These are phyloP conservation scores for Oryza punctata DNA, from an alignment of 176 grass and related monocot species.

Conservation along the genomic window DNA sequence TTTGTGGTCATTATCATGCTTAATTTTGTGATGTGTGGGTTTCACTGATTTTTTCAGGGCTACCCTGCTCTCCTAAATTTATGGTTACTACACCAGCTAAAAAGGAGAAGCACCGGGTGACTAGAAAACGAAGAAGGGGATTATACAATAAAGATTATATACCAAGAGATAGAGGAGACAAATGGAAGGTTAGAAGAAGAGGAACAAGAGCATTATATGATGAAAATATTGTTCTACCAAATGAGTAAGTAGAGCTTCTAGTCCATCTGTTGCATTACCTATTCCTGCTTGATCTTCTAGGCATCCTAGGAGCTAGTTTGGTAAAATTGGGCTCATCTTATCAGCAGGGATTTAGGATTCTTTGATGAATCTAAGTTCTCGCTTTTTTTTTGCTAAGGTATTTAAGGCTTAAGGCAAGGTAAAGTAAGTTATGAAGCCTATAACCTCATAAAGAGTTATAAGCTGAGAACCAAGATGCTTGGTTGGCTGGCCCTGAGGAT, in stretches of 20 bases:
- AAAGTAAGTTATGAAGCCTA: neutral
- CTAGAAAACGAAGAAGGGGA: conserved; percentile 54
- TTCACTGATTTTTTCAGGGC: conserved; percentile 41
- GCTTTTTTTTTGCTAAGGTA: neutral
- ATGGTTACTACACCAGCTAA: conserved; percentile 75
- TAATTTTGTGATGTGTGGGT: conserved; percentile 10
- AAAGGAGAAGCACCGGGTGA: conserved; percentile 42
- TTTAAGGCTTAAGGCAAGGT: neutral
- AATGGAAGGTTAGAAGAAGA: conserved; percentile 34
- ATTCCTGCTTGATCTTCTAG: conserved; percentile 21
- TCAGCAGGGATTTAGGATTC: neutral
- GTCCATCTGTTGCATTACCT: conserved; percentile 27
- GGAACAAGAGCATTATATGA: conserved; percentile 35
- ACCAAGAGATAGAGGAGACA: conserved; percentile 49
- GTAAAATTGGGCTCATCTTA: conserved; percentile 5
- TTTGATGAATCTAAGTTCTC: neutral
- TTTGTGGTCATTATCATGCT: conserved; percentile 27
- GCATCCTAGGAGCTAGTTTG: neutral
- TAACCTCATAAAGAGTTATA: too few species aligned
- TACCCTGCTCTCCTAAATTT: conserved; percentile 58
- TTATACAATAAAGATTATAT: conserved; percentile 38
- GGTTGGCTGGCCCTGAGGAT: neutral
- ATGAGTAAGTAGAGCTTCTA: conserved; percentile 59
- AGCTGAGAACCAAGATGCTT: too few species aligned
- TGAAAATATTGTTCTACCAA: conserved; percentile 46